Base-by-base conservation (phyloP, 208 protist genomes). In the Pavlovales sp. region DNA sequence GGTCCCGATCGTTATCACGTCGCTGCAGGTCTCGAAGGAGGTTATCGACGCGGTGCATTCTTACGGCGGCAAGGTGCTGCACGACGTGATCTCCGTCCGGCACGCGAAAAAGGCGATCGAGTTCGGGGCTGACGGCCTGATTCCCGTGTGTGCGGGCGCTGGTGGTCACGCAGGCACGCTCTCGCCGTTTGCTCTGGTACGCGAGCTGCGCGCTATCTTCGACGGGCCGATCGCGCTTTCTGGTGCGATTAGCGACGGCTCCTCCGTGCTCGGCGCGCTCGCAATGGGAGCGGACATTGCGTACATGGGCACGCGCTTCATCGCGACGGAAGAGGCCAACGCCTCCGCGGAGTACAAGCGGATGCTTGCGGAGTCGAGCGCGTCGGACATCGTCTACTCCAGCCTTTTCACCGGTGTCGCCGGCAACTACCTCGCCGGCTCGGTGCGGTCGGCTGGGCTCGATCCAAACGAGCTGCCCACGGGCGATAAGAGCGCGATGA, bases 1-100 rank as follows among this genome's bases (percentile, higher is more conserved):
- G 11, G 80, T 84, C n/a, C 80, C 80, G 44, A 34, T 84, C n/a
- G 80, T 84, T 22, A 84, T 84, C 44, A 84, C 80, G 41, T 84
- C 80, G 80, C 80, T 84, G 44, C 36, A 40, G 36, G 80, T 40
- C 7, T 11, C 26, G n/a, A 40, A 84, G 37, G 80, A 84, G 36
- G 44, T 84, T 44, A 84, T 46, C 46, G 41, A 34, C 11, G 80
- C 80, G 34, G 42, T 84, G 5, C 80, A 84, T 44, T 57, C 80
- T 40, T 84, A 84, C 80, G 80, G 80, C 46, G 80, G 80, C 14
- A 0, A 46, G 5, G 80, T 84, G 41, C 36, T 75, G 10, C 80
- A 84, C 80, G 80, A 84, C 46, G 80, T 84, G 37, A 84, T 84
- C 0, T 46, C 34, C 34, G 18, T 36, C 14, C 40, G 36, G 1